These are phyloP conservation scores for Boletus rubropictus DNA, from an alignment of 768 basidiomycete genomes.

Conservation along the genomic window DNA sequence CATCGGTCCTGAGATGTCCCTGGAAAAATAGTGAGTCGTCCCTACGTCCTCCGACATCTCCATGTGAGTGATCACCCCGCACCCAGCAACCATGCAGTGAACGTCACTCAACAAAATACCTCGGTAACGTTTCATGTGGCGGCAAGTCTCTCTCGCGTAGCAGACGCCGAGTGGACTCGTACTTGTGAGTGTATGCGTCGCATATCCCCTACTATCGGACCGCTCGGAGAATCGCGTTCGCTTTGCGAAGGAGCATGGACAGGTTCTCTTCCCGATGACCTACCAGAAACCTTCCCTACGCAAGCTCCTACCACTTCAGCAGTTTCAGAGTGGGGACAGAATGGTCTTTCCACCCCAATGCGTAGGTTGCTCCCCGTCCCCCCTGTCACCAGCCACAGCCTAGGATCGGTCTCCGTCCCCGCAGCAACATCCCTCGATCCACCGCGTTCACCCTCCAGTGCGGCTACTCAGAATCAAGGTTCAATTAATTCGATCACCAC, in stretches of 20 bases:
- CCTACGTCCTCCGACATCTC: not conserved
- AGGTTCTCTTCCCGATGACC: constrained; percentile 34
- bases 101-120: constrained; percentile 57
- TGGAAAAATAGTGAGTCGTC: constrained; percentile 66
- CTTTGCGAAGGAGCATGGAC: constrained; percentile 75
- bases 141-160: constrained; percentile 60
- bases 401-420: constrained; percentile 9
- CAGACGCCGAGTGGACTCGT: constrained; percentile 73
- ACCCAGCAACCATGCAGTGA: constrained; percentile 58
- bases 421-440: constrained; percentile 13
- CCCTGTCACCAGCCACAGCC: constrained; percentile 9
- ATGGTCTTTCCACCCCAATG: constrained; percentile 12
- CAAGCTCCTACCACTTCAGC: not conserved
- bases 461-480: constrained; percentile 20
- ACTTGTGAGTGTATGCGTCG: constrained; percentile 67
- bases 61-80: not conserved
- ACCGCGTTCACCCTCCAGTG: constrained; percentile 23
- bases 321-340: constrained; percentile 31
- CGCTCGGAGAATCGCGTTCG: constrained; percentile 66
- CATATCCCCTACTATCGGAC: constrained; percentile 60
- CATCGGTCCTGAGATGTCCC: constrained; percentile 72
- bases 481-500: constrained; percentile 52
- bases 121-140: constrained; percentile 56
- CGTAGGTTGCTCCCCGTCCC: constrained; percentile 22
- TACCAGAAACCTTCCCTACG: constrained; percentile 13